Conservation (phyloP, 805 yeast species). For the Brettanomyces anomalus region DNA sequence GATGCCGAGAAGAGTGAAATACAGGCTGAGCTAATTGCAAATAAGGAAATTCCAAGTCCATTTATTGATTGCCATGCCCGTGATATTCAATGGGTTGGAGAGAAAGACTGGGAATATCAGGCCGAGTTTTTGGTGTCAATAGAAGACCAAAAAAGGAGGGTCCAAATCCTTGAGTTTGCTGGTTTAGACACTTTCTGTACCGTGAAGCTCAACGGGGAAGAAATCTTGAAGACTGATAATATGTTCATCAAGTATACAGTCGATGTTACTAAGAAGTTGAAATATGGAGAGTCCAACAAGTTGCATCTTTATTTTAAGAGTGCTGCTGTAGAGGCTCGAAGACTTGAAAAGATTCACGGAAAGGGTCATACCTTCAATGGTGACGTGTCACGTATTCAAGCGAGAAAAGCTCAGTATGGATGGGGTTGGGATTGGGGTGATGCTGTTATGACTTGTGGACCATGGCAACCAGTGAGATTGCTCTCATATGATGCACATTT, state of each 20-base stretch:
- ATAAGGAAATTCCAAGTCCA: slow-evolving; percentile 36
- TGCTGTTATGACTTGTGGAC: slow-evolving; percentile 34
- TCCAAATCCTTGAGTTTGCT: slow-evolving; percentile 27
- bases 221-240: slow-evolving; percentile 30
- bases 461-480: slow-evolving; percentile 29
- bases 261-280: slow-evolving; percentile 17
- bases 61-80: slow-evolving; percentile 34
- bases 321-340: slow-evolving; percentile 27
- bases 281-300: slow-evolving; percentile 18
- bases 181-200: slow-evolving; percentile 37
- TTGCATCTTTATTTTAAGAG: slow-evolving; percentile 30
- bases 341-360: slow-evolving; percentile 25
- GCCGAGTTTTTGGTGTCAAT: slow-evolving; percentile 11
- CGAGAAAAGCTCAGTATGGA: slow-evolving; percentile 45
- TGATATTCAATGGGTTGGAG: slow-evolving; percentile 41
- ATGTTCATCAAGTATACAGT: slow-evolving; percentile 32
- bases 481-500: slow-evolving; percentile 11
- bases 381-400: slow-evolving; percentile 33
- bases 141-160: slow-evolving; percentile 1
- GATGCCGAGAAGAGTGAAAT: slow-evolving; percentile 4
- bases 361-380: slow-evolving; percentile 30
- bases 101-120: slow-evolving; percentile 40
- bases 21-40: slow-evolving; percentile 28
- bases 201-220: slow-evolving; percentile 30
- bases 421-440: slow-evolving; percentile 58